Evolutionary conservation across 2,329 filamentous ascomycete species (phyloP).

Genomic region (Colletotrichum sp.): DNA sequence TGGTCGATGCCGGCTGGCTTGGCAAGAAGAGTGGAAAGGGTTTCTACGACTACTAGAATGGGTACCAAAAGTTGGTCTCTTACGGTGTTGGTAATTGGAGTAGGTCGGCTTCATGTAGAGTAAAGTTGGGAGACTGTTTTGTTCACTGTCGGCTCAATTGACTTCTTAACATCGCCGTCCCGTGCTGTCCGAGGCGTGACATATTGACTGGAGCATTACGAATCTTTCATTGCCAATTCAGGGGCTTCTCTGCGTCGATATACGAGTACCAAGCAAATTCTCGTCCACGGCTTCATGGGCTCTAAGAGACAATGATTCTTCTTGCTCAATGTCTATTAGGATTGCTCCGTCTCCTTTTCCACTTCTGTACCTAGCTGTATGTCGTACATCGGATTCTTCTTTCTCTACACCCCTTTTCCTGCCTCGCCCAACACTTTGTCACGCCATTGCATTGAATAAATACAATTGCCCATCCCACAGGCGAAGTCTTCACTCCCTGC

Average conservation of each 20-base stretch:
- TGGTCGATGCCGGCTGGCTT: constrained; percentile 97
- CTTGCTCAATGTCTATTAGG: too few species aligned
- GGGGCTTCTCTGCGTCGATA: neutral
- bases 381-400: too few species aligned
- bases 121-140: neutral
- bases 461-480: neutral
- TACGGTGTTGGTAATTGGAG: neutral
- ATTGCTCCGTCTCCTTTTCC: too few species aligned
- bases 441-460: neutral
- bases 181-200: neutral
- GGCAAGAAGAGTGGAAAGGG: constrained; percentile 98
- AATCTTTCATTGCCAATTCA: neutral
- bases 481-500: neutral
- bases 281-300: neutral
- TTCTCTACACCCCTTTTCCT: neutral
- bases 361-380: too few species aligned
- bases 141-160: neutral
- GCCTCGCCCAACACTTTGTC: neutral
- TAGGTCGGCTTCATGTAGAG: neutral
- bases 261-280: neutral
- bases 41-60: constrained; percentile 83
- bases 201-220: neutral
- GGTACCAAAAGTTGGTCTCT: neutral
- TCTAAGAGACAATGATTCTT: neutral
- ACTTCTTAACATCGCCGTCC: neutral